phyloP scores from a whole-genome alignment of 495 filamentous ascomycete genomes.

The Aspergillus avenaceus region DNA sequence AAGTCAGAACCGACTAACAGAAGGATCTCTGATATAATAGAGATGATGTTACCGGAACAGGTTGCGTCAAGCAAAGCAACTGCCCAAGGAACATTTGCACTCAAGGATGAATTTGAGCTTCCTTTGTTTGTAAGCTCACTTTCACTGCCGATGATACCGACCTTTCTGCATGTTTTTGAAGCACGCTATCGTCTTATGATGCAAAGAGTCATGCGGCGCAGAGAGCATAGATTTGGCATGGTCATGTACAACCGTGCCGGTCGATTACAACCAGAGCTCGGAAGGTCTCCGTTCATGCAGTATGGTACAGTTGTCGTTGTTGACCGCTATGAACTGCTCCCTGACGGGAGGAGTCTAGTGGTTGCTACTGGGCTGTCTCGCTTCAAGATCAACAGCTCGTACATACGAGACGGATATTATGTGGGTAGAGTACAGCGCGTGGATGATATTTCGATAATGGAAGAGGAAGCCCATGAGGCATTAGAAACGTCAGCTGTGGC shows the following conservation, averaged over 20 bases:
- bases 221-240: conserved; percentile 77
- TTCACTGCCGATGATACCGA: conserved; percentile 77
- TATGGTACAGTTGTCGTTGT: conserved; percentile 78
- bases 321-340: conserved; percentile 62
- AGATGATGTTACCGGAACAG: conserved; percentile 62
- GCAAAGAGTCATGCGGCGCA: conserved; percentile 65
- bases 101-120: conserved; percentile 53
- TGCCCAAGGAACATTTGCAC: conserved; percentile 44
- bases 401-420: conserved; percentile 68
- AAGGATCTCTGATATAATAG: conserved; percentile 55
- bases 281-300: conserved; percentile 57
- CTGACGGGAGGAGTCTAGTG: conserved; percentile 76
- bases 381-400: conserved; percentile 65
- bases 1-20: conserved; percentile 56
- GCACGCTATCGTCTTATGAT: conserved; percentile 88
- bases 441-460: conserved; percentile 73
- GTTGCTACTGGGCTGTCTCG: conserved; percentile 70
- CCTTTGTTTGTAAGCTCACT: conserved; percentile 81
- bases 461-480: conserved; percentile 73
- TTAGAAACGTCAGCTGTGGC: conserved; percentile 44
- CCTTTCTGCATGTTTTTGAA: conserved; percentile 87
- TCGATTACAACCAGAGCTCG: conserved; percentile 54
- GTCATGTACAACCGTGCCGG: conserved; percentile 61
- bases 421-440: conserved; percentile 69
- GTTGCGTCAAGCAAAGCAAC: conserved; percentile 51